Conservation (phyloP, 2,329 filamentous ascomycete genomes). For the Lasiodiplodia theobromae region DNA sequence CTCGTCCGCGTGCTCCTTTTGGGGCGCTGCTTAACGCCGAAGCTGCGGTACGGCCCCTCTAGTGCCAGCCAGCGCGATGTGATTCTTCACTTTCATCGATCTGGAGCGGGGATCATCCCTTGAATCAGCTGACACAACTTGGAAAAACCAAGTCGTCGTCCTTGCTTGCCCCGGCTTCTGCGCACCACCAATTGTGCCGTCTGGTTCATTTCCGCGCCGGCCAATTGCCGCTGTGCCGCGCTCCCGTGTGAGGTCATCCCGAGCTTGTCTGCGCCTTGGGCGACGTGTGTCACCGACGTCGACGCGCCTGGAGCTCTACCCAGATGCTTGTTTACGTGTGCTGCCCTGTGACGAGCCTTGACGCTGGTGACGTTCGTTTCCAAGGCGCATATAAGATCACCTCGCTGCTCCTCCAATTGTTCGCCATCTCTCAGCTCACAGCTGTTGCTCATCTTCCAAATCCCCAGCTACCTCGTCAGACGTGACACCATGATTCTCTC, state of each 20-base stretch:
- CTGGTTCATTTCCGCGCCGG: constrained; percentile 15
- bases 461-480: neutral
- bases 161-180: constrained; percentile 18
- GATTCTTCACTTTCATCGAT: constrained; percentile 1
- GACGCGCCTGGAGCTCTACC: neutral
- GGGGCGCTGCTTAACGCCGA: constrained; percentile 5
- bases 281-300: constrained; percentile 15
- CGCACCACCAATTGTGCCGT: constrained; percentile 10
- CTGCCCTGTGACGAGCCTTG: constrained; percentile 18
- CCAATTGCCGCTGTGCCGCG: neutral
- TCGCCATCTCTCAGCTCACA: neutral
- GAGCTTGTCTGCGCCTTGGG: constrained; percentile 10
- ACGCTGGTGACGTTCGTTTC: neutral
- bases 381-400: constrained; percentile 9
- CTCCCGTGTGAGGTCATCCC: constrained; percentile 11
- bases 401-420: neutral
- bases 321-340: constrained; percentile 13
- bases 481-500: constrained; percentile 51
- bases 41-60: neutral
- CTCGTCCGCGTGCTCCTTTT: neutral
- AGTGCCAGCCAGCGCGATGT: neutral
- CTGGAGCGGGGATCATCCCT: constrained; percentile 4
- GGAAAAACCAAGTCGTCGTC: constrained; percentile 7
- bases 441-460: neutral
- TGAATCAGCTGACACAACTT: constrained; percentile 14